Conservation (phyloP, 2,329 filamentous ascomycete genomes). For the Colletotrichum sojae region DNA sequence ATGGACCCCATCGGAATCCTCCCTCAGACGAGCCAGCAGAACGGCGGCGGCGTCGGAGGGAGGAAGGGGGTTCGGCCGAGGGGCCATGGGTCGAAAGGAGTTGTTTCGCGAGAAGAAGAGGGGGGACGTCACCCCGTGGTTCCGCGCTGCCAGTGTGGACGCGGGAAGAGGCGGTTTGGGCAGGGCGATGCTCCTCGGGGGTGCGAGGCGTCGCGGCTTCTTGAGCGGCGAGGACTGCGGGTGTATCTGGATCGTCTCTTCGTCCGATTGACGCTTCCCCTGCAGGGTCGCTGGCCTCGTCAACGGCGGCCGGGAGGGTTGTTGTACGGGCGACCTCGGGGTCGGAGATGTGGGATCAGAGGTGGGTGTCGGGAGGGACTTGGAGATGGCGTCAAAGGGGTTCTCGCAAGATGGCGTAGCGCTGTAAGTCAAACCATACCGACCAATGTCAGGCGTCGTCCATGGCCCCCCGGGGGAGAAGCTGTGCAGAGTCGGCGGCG, state of each 20-base stretch:
- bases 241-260: slow-evolving; percentile 34
- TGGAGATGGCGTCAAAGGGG: slow-evolving; percentile 35
- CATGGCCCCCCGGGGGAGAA: slow-evolving; percentile 29
- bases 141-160: slow-evolving; percentile 44
- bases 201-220: slow-evolving; percentile 63
- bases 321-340: slow-evolving; percentile 24
- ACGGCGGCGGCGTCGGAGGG: slow-evolving; percentile 59
- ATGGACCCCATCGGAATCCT: slow-evolving; percentile 63
- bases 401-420: slow-evolving; percentile 41
- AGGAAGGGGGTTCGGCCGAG: slow-evolving; percentile 55
- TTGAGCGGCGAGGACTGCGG: slow-evolving; percentile 55
- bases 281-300: slow-evolving; percentile 37
- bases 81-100: slow-evolving; percentile 51
- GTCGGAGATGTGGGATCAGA: slow-evolving; percentile 31
- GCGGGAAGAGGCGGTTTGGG: slow-evolving; percentile 43
- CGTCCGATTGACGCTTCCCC: slow-evolving; percentile 49
- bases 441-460: slow-evolving; percentile 44
- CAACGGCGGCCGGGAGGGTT: slow-evolving; percentile 14
- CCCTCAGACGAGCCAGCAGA: slow-evolving; percentile 63
- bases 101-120: slow-evolving; percentile 66
- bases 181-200: slow-evolving; percentile 62
- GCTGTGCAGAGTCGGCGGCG: slow-evolving; percentile 18
- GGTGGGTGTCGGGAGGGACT: slow-evolving; percentile 28
- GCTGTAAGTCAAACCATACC: slow-evolving; percentile 49
- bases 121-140: slow-evolving; percentile 62